phyloP scores from a whole-genome alignment of 176 grass and related monocot species.

The Miscanthus lutarioriparius region DNA sequence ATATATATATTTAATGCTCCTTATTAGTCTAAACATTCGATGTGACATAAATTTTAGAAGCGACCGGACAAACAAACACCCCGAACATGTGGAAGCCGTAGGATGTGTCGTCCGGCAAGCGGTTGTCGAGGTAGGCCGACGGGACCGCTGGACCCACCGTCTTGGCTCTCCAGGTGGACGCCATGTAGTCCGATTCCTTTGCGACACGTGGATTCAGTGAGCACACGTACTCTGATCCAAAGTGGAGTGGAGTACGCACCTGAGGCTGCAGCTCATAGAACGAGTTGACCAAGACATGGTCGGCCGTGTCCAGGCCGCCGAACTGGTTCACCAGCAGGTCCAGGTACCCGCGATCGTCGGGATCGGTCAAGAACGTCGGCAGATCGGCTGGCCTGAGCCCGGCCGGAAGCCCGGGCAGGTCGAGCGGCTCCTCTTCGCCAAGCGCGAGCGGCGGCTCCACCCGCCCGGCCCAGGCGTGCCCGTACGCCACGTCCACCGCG shows the following conservation, averaged over 20 bases:
- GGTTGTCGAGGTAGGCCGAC: slow-evolving; percentile 37
- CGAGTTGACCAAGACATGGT: neutral
- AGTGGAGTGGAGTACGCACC: slow-evolving; percentile 18
- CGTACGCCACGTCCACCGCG: slow-evolving; percentile 53
- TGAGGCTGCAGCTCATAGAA: slow-evolving; percentile 24
- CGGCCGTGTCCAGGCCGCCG: slow-evolving; percentile 38
- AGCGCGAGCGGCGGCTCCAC: slow-evolving; percentile 28
- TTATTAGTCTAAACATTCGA: no score
- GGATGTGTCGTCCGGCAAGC: slow-evolving; percentile 32
- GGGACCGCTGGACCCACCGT: slow-evolving; percentile 37
- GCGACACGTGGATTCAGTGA: neutral
- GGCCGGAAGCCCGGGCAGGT: slow-evolving; percentile 7
- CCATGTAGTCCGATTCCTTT: slow-evolving; percentile 44
- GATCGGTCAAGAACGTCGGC: slow-evolving; percentile 44
- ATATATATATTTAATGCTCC: no score
- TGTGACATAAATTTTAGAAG: no score
- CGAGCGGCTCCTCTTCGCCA: neutral
- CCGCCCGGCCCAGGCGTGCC: slow-evolving; percentile 40
- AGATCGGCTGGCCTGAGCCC: slow-evolving; percentile 46
- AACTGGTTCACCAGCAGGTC: slow-evolving; percentile 57
- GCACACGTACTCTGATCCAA: no score
- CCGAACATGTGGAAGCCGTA: slow-evolving; percentile 68
- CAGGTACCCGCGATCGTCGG: slow-evolving; percentile 11
- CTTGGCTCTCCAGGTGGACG: slow-evolving; percentile 17
- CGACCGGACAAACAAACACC: no score